Base-by-base conservation (phyloP, 2,329 filamentous ascomycete species). In the Atkinsonella texensis region DNA sequence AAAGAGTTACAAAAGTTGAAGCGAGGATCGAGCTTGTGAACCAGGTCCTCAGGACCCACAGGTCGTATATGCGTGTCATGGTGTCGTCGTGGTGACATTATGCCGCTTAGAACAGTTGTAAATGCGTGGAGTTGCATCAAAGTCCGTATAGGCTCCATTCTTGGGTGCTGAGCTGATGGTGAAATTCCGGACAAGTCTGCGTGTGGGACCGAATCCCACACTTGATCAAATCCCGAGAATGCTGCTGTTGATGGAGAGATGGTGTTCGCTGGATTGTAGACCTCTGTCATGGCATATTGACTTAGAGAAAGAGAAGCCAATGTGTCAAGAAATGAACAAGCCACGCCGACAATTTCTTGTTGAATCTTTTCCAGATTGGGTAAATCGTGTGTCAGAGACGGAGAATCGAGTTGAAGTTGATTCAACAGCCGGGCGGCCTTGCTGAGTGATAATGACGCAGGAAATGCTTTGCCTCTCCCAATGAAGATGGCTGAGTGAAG, bases 401-500 rank as follows among this genome's bases (percentile, higher is more conserved):
- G 18, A 11, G 56, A 53, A 6, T 28, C 49, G 2, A 49, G 50
- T 31, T 54, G 58, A 18, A 61, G 52, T 20, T 68, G 65, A 4
- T 71, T 59, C 11, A 72, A 69, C 5, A 68, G 55, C 5, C 55
- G 75, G 59, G 80, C 75, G n/a, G 83, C 84, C 54, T 77, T 72
- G 1, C 83, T 84, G 18, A 85, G 70, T 1, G 85, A 64, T 4
- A 85, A 62, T 75, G 84, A 87, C 1, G 85, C 83, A 2, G 76
- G 66, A 13, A 71, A 71, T 35, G 73, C 71, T n/a, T 77, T 72
- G 17, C 75, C 72, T 47, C 75, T 74, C 0, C 76, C 77, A n/a
- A 88, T 66, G 42, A 84, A 80, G 20, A 85, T 68, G 3, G 89
- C 66, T 2, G 80, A 74, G 2, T 88, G 70, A 0, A 84, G 70